These are phyloP conservation scores for Paramecium caudatum DNA, from an alignment of 73 alveolate genomes.

Conservation along the genomic window DNA sequence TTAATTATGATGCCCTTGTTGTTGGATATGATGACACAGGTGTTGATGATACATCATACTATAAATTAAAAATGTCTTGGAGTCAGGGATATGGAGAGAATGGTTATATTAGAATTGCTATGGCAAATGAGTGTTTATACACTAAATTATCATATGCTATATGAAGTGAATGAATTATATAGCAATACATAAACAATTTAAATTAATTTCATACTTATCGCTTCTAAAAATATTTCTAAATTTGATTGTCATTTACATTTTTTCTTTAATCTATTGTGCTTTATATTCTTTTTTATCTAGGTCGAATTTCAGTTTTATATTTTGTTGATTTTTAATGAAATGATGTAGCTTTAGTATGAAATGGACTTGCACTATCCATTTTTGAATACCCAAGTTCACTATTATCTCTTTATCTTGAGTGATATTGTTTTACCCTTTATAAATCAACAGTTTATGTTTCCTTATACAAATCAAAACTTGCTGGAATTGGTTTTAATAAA, in stretches of 20 bases:
- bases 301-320: neutral
- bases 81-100: conserved; percentile 81
- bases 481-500: neutral
- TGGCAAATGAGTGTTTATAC: neutral
- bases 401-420: neutral
- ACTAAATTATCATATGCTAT: neutral
- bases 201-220: too few relatives aligned
- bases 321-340: conserved; percentile 8
- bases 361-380: neutral
- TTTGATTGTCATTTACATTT: neutral
- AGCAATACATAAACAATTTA: too few relatives aligned
- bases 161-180: neutral
- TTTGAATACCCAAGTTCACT: neutral
- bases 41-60: conserved; percentile 68
- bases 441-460: conserved; percentile 40
- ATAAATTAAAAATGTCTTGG: conserved; percentile 84
- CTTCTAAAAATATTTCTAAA: too few relatives aligned
- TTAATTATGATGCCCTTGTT: conserved; percentile 79
- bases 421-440: neutral
- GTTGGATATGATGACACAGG: conserved; percentile 83
- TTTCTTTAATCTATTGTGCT: neutral
- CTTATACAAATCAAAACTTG: neutral
- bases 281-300: conserved; percentile 1
- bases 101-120: conserved; percentile 78
- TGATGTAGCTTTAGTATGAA: neutral